These are phyloP conservation scores for Capsaspora owczarzaki DNA, from an alignment of 78 protist species.

Conservation along the genomic window DNA sequence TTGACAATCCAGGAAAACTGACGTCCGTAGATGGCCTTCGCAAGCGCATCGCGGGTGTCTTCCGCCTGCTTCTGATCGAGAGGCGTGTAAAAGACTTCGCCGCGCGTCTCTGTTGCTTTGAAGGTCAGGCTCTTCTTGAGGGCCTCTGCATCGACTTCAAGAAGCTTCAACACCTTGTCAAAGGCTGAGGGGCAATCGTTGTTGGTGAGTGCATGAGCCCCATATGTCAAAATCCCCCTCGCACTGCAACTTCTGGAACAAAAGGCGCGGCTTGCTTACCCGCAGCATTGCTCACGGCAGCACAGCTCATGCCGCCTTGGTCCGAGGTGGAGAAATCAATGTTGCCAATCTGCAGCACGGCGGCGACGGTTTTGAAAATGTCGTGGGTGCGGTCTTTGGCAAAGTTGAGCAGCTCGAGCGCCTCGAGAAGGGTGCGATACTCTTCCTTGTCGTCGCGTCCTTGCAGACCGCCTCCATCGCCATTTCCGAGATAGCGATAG, in stretches of 20 bases:
- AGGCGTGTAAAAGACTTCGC: neutral
- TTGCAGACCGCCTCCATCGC: neutral
- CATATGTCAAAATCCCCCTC: too few species aligned
- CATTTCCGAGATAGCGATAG: conserved; percentile 31
- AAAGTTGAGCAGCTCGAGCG: neutral
- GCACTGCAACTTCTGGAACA: too few species aligned
- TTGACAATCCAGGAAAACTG: conserved; percentile 67
- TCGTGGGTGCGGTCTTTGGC: neutral
- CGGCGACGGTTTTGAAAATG: conserved; percentile 26
- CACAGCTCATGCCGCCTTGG: neutral
- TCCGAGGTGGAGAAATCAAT: too few species aligned
- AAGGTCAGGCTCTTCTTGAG: neutral
- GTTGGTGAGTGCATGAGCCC: neutral
- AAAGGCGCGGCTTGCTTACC: neutral
- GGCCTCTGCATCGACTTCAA: neutral
- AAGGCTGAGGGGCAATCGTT: neutral
- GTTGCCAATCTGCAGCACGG: conserved; percentile 55
- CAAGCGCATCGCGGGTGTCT: conserved; percentile 67
- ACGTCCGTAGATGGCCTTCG: conserved; percentile 78
- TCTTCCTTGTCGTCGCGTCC: too few species aligned
- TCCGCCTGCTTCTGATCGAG: conserved; percentile 31
- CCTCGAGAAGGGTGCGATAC: too few species aligned
- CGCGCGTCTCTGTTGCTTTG: neutral
- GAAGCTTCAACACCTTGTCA: neutral
- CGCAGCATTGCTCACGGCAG: neutral